Percentiles rank a stretch among this genome's conserved stretches.
Conservation (phyloP, 805 yeast genomes). For the Pichia kluyveri region DNA sequence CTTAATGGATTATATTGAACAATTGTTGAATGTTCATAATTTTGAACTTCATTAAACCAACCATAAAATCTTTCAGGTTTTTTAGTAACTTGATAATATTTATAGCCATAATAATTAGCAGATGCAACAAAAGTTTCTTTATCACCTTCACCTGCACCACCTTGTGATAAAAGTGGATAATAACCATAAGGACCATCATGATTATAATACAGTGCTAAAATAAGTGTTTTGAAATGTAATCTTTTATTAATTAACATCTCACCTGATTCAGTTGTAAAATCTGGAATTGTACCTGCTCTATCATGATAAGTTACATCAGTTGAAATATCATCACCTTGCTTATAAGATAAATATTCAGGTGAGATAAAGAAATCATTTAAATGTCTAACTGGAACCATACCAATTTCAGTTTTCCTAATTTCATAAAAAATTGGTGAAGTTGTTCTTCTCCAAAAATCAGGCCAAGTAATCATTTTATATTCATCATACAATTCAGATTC, state of each 20-base stretch:
- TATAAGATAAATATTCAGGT: constrained; percentile 23
- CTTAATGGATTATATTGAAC: constrained; percentile 27
- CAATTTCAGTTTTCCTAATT: constrained; percentile 50
- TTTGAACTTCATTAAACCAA: constrained; percentile 23
- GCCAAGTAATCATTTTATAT: constrained; percentile 58
- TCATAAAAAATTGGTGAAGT: constrained; percentile 67
- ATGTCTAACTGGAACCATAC: constrained; percentile 24
- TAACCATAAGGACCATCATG: constrained; percentile 51
- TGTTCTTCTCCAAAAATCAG: constrained; percentile 83
- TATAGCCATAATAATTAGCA: constrained; percentile 40
- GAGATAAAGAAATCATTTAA: constrained; percentile 25
- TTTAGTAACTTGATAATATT: constrained; percentile 47
- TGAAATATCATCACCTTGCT: constrained; percentile 26
- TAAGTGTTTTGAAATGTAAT: constrained; percentile 43
- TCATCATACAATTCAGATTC: constrained; percentile 43
- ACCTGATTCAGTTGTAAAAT: constrained; percentile 60
- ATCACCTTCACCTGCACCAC: constrained; percentile 71
- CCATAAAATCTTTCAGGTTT: constrained; percentile 26
- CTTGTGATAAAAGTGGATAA: constrained; percentile 50
- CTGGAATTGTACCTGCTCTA: constrained; percentile 59
- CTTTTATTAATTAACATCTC: constrained; percentile 50
- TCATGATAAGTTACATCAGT: constrained; percentile 46
- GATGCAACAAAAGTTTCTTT: constrained; percentile 73
- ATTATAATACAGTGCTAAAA: constrained; percentile 52
- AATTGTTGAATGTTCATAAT: constrained; percentile 27